Evolutionary conservation across 164 flowering plant species (phyloP).

Genomic region (Tetracentron sinense): DNA sequence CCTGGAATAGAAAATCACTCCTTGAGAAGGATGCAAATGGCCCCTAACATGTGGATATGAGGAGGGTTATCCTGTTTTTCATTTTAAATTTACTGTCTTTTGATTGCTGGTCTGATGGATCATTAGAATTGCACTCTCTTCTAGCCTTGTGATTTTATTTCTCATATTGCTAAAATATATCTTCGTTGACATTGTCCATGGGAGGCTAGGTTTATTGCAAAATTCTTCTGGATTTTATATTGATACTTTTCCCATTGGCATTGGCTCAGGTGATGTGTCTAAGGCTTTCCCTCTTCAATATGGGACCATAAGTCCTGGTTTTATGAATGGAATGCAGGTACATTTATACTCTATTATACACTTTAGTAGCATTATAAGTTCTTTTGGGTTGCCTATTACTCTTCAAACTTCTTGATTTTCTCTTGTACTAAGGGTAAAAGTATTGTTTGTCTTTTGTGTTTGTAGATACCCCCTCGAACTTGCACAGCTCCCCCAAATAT

Average conservation of each 20-base stretch:
- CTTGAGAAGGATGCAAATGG: too few species aligned
- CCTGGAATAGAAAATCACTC: too few species aligned
- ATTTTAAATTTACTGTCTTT: too few species aligned
- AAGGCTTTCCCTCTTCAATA: constrained; percentile 18
- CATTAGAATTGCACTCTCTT: too few species aligned
- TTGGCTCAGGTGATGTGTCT: neutral
- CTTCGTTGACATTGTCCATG: neutral
- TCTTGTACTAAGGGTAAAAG: neutral
- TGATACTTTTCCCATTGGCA: neutral
- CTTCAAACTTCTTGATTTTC: neutral
- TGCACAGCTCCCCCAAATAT: constrained; percentile 94
- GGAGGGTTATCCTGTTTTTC: too few species aligned
- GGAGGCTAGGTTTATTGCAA: neutral
- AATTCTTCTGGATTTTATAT: too few species aligned
- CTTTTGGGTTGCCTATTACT: neutral
- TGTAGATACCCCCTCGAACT: constrained; percentile 90
- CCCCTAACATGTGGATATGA: too few species aligned
- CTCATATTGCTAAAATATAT: neutral
- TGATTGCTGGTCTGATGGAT: too few species aligned
- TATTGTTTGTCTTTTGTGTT: neutral
- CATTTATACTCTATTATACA: neutral
- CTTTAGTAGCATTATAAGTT: too few species aligned
- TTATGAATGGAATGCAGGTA: constrained; percentile 27
- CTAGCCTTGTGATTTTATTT: too few species aligned
- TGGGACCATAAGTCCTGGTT: constrained; percentile 20